A percentile compares a stretch with the other conserved stretches of the same genome.
phyloP scores from a whole-genome alignment of 768 basidiomycete species.

The Lactarius sanguifluus region DNA sequence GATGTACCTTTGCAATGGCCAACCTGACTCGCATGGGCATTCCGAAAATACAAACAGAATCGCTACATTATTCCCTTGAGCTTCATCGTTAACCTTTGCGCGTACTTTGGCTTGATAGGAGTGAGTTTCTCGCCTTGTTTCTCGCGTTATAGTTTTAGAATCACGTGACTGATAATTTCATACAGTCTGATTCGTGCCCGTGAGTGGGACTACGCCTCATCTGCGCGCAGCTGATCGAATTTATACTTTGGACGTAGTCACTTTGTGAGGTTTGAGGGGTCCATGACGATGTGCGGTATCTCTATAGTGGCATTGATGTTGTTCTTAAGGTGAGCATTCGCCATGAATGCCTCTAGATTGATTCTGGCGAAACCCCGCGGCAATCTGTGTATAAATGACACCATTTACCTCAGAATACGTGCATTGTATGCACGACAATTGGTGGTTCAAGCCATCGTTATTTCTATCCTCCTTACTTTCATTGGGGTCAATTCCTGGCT shows the following conservation, averaged over 20 bases:
- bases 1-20: background rate
- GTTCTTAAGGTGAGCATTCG: constrained; percentile 47
- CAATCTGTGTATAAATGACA: background rate
- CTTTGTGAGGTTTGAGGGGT: constrained; percentile 38
- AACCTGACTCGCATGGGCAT: background rate
- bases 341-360: background rate
- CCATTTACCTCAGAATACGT: constrained; percentile 31
- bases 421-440: constrained; percentile 34
- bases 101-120: constrained; percentile 29
- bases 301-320: constrained; percentile 57
- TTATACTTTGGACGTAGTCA: constrained; percentile 27
- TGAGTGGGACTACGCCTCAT: background rate
- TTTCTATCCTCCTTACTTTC: constrained; percentile 42
- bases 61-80: constrained; percentile 63
- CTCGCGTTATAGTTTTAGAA: background rate
- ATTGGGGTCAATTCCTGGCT: constrained; percentile 54
- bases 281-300: constrained; percentile 54
- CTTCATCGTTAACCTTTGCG: constrained; percentile 55
- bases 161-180: background rate
- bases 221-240: background rate
- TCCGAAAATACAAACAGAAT: constrained; percentile 43
- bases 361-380: background rate
- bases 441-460: constrained; percentile 35
- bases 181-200: background rate
- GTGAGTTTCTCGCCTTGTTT: constrained; percentile 22